These are phyloP conservation scores for Spongiforma sp. DNA, from an alignment of 1,284 basidiomycete genomes.

Conservation along the genomic window DNA sequence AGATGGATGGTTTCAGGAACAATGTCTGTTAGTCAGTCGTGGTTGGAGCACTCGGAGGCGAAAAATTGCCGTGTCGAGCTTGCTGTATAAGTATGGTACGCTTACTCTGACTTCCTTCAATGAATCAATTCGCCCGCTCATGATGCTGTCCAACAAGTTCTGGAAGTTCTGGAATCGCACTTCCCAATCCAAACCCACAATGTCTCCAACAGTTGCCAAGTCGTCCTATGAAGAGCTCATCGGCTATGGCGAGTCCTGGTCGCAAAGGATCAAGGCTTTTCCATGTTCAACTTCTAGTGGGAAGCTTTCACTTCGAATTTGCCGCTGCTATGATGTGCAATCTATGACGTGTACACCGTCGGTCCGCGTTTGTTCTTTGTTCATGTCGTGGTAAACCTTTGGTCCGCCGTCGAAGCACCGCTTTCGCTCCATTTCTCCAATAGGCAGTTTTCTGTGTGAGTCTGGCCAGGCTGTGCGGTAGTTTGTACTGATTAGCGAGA, in stretches of 20 bases:
- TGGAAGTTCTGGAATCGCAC: too few species aligned
- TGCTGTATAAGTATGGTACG: too few species aligned
- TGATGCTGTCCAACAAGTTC: too few species aligned
- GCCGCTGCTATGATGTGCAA: conserved; percentile 20
- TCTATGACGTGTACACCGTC: conserved; percentile 25
- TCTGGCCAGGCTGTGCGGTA: not conserved
- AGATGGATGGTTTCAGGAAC: too few species aligned
- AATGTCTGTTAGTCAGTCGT: too few species aligned
- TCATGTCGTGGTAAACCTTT: conserved; percentile 18
- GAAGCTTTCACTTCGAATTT: conserved; percentile 5
- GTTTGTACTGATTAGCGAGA: not conserved
- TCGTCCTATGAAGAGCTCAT: conserved; percentile 19
- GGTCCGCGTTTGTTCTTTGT: conserved; percentile 28
- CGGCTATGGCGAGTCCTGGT: conserved; percentile 32
- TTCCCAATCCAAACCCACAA: not conserved
- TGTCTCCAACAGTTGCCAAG: conserved; percentile 7
- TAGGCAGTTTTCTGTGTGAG: conserved; percentile 26
- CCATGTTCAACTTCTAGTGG: conserved; percentile 15
- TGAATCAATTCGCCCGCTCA: too few species aligned
- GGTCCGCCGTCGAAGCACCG: conserved; percentile 24
- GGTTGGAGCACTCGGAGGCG: too few species aligned
- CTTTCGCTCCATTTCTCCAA: conserved; percentile 31
- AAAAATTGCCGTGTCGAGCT: too few species aligned
- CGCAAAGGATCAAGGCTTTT: conserved; percentile 11
- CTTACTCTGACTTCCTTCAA: too few species aligned